These are phyloP conservation scores for Pyracantha coccinea DNA, from an alignment of 331 rosid genomes.

Conservation along the genomic window DNA sequence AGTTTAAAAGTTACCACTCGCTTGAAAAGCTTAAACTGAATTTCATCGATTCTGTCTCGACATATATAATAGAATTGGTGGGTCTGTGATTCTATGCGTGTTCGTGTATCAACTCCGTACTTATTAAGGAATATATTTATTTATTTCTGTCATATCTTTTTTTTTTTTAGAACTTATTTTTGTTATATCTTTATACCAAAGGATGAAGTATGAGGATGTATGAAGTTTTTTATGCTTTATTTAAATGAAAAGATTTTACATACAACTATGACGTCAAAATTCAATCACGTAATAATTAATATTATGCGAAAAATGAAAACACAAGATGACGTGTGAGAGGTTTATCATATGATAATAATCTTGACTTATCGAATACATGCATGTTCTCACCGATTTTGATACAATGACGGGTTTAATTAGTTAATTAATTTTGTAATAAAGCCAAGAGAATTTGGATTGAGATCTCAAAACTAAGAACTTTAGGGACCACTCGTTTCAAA, in stretches of 20 bases:
- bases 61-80: neutral
- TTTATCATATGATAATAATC: no score
- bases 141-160: no score
- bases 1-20: neutral
- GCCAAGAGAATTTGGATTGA: neutral
- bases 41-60: neutral
- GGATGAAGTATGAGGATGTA: neutral
- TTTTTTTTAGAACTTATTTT: no score
- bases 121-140: neutral
- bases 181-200: neutral
- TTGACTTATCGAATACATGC: no score
- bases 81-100: neutral
- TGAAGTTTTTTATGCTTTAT: no score
- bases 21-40: neutral
- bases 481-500: conserved; percentile 7
- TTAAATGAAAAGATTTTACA: no score
- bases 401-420: neutral
- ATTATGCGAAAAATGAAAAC: no score
- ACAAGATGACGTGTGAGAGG: no score
- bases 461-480: neutral
- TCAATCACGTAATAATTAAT: no score
- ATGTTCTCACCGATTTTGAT: no score
- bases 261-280: no score
- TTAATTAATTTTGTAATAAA: neutral
- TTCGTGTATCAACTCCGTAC: neutral